Evolutionary conservation across 495 filamentous ascomycete genomes (phyloP), one percentile per base, ranked within the genome.

Genomic region (Venustampulla echinocandica): DNA sequence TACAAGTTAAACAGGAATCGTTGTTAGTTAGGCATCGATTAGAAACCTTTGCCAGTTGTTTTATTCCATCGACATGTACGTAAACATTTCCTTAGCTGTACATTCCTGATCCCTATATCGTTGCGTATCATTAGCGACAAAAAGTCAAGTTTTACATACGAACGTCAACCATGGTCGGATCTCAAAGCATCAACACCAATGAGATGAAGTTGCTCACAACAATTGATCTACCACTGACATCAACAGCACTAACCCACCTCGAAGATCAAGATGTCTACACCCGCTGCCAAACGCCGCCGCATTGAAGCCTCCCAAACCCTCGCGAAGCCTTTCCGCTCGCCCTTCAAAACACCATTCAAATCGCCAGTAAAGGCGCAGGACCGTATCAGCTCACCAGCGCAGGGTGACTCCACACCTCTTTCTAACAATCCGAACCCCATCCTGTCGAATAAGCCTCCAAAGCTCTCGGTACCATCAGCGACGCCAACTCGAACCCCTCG

Each of bases 321-420:
- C 4, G 68, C 69, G 38, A 79, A 78, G 50, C 82, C 82, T 3
- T 86, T 86, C 70, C 80, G 77, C 58, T 83, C 81, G 3, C 81
- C 81, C 6, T 64, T 84, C 35, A 73, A 67, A 53, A 50, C 64
- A 50, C 81, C 81, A 3, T 84, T 85, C 69, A 80, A 77, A 59
- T 82, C 81, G 5, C 81, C 81, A 10, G 59, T 23, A 71, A 67
- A 55, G 44, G 59, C 34, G 15, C 42, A 10, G 3, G 35, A 37
- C 39, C 44, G 23, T 13, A 46, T 33, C 39, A 24, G 18, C 43
- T 17, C 28, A 44, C 10, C 15, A 9, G 11, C 24, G 9, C 32
- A 46, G 6, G 17, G 24, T 39, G 13, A 17, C 10, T 52, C 52
- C n/a, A 28, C 44, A 14, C 43, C 42, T n/a, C 53, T 57, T 30